Percentiles rank a stretch among this genome's conserved stretches.
phyloP scores from a whole-genome alignment of 306 rosid genomes.

The Parietaria judaica region DNA sequence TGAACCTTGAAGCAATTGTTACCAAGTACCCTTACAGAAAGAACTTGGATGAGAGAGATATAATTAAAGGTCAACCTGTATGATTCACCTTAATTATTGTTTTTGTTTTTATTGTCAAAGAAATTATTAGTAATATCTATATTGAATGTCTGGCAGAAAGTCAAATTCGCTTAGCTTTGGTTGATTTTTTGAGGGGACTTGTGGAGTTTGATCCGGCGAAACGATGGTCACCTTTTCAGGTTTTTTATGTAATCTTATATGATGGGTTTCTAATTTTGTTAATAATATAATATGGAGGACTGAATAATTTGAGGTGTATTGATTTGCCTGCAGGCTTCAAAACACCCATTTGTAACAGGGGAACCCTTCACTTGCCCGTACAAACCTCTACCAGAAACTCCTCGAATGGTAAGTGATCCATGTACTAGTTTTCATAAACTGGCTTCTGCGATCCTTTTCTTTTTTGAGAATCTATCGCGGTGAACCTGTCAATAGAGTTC shows the following conservation, averaged over 20 bases:
- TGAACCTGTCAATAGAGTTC: not conserved
- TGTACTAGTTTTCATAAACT: conserved; percentile 9
- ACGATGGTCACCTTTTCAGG: conserved; percentile 99
- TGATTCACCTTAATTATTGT: not conserved
- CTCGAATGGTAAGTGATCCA: conserved; percentile 65
- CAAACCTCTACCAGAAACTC: conserved; percentile 77
- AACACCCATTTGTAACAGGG: conserved; percentile 97
- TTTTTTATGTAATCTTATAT: conserved; percentile 16
- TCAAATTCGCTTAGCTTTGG: conserved; percentile 76
- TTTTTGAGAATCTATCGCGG: not conserved
- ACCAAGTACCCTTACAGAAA: conserved; percentile 81
- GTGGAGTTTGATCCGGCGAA: conserved; percentile 95
- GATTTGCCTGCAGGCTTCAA: conserved; percentile 71
- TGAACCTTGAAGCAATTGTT: conserved; percentile 89
- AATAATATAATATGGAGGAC: conserved; percentile 16
- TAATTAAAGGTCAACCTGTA: conserved; percentile 51
- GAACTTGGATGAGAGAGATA: conserved; percentile 80
- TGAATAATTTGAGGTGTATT: conserved; percentile 27
- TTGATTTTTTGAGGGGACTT: conserved; percentile 92
- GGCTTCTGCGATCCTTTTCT: not conserved
- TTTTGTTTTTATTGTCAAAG: conserved; percentile 3
- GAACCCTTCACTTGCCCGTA: conserved; percentile 91
- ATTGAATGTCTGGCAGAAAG: conserved; percentile 53
- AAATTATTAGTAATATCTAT: conserved; percentile 27
- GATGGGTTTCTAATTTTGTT: conserved; percentile 15